A percentile compares a stretch with the other conserved stretches of the same genome.
phyloP scores from a whole-genome alignment of 768 basidiomycete genomes.

The Russula lepida region DNA sequence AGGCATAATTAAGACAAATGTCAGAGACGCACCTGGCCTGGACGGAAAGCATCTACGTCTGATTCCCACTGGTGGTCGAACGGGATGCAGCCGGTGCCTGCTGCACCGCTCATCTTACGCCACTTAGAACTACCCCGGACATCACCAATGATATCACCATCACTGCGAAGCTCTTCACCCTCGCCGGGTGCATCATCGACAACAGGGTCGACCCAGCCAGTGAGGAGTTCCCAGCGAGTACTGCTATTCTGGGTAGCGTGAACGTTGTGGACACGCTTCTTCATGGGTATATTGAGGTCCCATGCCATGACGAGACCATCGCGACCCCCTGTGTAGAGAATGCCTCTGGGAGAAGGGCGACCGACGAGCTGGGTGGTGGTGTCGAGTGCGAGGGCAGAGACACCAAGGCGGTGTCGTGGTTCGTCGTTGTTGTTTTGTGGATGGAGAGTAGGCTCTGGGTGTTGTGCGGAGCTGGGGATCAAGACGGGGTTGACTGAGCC shows the following conservation, averaged over 20 bases:
- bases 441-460: background rate
- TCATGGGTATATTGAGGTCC: conserved; percentile 70
- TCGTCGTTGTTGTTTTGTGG: background rate
- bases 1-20: background rate
- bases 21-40: conserved; percentile 38
- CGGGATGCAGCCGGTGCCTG: conserved; percentile 33
- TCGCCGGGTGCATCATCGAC: conserved; percentile 62
- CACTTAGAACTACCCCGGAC: conserved; percentile 38
- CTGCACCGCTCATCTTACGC: conserved; percentile 28
- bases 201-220: conserved; percentile 71
- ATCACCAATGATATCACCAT: conserved; percentile 73
- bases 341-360: conserved; percentile 64
- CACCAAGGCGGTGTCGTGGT: conserved; percentile 69
- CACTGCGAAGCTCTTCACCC: conserved; percentile 49
- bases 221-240: conserved; percentile 70
- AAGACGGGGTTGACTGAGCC: conserved; percentile 68
- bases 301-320: conserved; percentile 85
- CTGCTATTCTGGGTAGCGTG: conserved; percentile 23
- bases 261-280: conserved; percentile 32
- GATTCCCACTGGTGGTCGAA: conserved; percentile 77
- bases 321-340: conserved; percentile 82
- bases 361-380: conserved; percentile 69
- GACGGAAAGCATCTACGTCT: conserved; percentile 45
- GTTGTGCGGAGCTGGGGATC: conserved; percentile 29
- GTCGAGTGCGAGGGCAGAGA: conserved; percentile 83